A percentile compares a stretch with the other conserved stretches of the same genome.
These are phyloP conservation scores for Myochromella boudieri DNA, from an alignment of 768 basidiomycete species.

Conservation along the genomic window DNA sequence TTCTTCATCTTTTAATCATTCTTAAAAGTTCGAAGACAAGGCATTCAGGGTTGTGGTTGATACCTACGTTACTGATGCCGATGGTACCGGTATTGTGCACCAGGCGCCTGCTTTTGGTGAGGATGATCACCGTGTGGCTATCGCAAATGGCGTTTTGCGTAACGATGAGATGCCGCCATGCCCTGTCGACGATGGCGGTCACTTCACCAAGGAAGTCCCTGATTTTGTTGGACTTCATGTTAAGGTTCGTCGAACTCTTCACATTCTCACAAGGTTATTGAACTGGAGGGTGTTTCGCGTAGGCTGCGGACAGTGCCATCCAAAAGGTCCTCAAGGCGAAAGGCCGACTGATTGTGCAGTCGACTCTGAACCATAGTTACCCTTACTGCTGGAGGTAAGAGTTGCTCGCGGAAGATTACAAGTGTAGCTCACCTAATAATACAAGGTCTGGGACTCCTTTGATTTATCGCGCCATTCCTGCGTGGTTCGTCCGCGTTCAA, in stretches of 20 bases:
- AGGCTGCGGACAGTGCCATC: constrained; percentile 94
- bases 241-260: constrained; percentile 63
- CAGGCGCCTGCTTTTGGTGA: constrained; percentile 99
- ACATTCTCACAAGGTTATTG: too few species aligned
- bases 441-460: constrained; percentile 91
- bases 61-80: constrained; percentile 88
- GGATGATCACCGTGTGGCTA: constrained; percentile 93
- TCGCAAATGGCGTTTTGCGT: constrained; percentile 79
- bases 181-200: constrained; percentile 88
- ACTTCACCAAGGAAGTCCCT: constrained; percentile 85
- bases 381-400: constrained; percentile 95
- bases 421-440: too few species aligned
- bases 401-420: too few species aligned
- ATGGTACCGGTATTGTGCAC: constrained; percentile 98
- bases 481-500: constrained; percentile 92
- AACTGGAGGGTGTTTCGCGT: too few species aligned
- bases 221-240: constrained; percentile 89
- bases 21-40: constrained; percentile 76
- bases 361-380: constrained; percentile 86
- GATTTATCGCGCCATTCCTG: constrained; percentile 93
- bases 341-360: constrained; percentile 85
- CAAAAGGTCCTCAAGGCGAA: constrained; percentile 87
- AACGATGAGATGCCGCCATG: constrained; percentile 95
- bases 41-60: constrained; percentile 90
- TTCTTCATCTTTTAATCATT: neutral